A percentile compares a stretch with the other conserved stretches of the same genome.
phyloP scores from a whole-genome alignment of 129 eudicot species.

The Escallonia herrerae region DNA sequence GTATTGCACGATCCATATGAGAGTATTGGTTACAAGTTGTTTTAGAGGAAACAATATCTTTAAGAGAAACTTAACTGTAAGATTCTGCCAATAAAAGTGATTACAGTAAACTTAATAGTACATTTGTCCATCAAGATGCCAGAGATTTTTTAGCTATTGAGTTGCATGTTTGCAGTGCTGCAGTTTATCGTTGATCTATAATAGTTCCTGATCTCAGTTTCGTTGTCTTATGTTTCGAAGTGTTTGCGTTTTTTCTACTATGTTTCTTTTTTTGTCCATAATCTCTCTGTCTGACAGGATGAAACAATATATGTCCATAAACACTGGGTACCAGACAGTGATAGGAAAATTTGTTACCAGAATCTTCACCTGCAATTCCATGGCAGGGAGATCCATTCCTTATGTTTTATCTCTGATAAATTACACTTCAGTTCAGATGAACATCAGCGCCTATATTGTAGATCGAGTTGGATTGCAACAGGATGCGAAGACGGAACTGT shows the following conservation, averaged over 20 bases:
- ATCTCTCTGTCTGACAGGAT: constrained; percentile 40
- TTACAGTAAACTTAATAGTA: no score
- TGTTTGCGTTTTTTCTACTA: neutral
- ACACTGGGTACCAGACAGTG: constrained; percentile 42
- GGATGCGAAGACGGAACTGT: constrained; percentile 99
- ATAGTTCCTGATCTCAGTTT: neutral
- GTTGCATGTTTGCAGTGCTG: no score
- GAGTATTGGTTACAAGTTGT: no score
- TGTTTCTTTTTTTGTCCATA: neutral
- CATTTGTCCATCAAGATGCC: no score
- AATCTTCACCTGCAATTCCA: constrained; percentile 86
- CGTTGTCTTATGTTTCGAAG: neutral
- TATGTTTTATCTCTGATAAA: constrained; percentile 53
- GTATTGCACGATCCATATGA: no score
- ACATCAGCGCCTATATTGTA: constrained; percentile 17
- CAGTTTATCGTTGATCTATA: neutral
- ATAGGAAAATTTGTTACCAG: constrained; percentile 53
- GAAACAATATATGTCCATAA: constrained; percentile 72
- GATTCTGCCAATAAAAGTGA: no score
- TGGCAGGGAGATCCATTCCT: constrained; percentile 91
- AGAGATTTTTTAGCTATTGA: no score
- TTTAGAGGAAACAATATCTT: no score
- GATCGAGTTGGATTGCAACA: constrained; percentile 60
- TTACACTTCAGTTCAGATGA: constrained; percentile 19
- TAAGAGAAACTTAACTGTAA: no score